Evolutionary conservation across 768 basidiomycete species (phyloP).

Genomic region (Phallus indusiatus): DNA sequence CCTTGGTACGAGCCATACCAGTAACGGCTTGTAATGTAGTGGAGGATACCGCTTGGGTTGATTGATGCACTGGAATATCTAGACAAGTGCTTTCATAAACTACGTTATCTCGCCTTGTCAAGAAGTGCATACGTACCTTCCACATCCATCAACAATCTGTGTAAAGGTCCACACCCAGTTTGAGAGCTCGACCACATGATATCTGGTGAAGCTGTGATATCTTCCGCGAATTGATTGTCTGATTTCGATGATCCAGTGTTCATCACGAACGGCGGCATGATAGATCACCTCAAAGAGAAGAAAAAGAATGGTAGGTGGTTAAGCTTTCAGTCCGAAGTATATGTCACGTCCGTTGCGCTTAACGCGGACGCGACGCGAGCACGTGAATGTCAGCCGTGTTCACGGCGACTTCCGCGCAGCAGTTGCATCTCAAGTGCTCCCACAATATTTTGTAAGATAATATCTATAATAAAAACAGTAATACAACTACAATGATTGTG

Average conservation of each 20-base stretch:
- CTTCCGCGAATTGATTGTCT: not conserved
- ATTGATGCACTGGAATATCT: not conserved
- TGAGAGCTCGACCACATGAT: conserved; percentile 9
- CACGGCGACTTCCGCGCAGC: not conserved
- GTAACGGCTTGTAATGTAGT: not conserved
- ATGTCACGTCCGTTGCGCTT: no score
- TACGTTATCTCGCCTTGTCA: not conserved
- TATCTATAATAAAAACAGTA: not conserved
- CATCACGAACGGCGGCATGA: not conserved
- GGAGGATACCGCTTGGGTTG: not conserved
- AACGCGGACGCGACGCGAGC: no score
- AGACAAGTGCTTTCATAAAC: not conserved
- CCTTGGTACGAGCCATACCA: not conserved
- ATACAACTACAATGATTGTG: not conserved
- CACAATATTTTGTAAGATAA: not conserved
- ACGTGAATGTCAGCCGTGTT: not conserved
- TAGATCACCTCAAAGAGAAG: not conserved
- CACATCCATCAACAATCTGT: conserved; percentile 5
- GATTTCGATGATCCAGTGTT: not conserved
- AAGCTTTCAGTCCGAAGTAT: no score
- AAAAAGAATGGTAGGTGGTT: no score
- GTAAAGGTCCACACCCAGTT: conserved; percentile 2
- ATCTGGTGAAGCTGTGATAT: not conserved
- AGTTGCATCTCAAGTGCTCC: not conserved
- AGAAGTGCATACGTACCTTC: not conserved